Base-by-base conservation (phyloP, 805 yeast species). In the Candida bentonensis region DNA sequence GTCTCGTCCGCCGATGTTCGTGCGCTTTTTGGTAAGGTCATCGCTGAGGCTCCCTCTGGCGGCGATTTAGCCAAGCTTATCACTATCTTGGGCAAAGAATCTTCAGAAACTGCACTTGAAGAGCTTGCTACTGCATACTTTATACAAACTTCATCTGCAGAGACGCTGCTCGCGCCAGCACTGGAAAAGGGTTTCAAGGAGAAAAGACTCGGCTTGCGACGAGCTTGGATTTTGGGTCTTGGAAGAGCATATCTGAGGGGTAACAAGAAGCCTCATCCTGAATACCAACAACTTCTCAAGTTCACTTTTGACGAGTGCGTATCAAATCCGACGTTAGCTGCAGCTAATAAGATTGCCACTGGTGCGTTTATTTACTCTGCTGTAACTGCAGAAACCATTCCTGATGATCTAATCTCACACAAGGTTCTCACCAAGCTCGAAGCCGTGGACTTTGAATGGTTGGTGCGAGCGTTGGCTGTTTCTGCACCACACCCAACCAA, bases 1-100 rank as follows among this genome's bases (percentile, higher is more conserved):
- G 69, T 76, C 27, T 65, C 80, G 20, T 69, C 74, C 28, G 68
- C 78, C 30, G 96, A 88, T 3, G 77, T 76, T 49, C 83, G 87
- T 48, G 61, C 65, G 0, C 53, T 74, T 1, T 70, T 74, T 43
- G 73, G 77, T 1, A 59, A 63, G 15, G 59, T 74, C 2, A 56
- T 86, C 11, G 44, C 57, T 1, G 46, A 52, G n/a, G 44, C 66
- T 15, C 64, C 67, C 3, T 66, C 74, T 2, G 49, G 55, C 0
- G 65, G 62, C 26, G 60, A 80, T 3, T 58, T 73, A 2, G 54
- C 62, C 1, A 67, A 62, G 0, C 55, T 85, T 27, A 49, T 69
- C 1, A 68, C 80, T 2, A 62, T 78, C n/a, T 65, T 81, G 2
- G 44, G 73, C 0, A 87, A 83, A 52, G 97, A 89, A 53, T 74